Base-by-base conservation (phyloP, 192 early-diverging fungal genomes). In the Thamnidium elegans region DNA sequence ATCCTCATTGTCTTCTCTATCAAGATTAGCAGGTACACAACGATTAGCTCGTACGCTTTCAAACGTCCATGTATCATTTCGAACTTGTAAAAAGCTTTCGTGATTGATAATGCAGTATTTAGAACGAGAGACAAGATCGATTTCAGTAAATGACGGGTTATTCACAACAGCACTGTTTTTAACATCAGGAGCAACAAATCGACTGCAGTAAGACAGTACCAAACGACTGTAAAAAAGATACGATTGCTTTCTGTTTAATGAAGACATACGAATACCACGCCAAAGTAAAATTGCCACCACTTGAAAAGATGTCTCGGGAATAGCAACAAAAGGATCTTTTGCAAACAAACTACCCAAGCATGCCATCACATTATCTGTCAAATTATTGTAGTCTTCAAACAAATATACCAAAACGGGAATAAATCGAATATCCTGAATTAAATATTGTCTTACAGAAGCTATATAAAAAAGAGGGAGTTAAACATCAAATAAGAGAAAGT, bases 41-140 rank as follows among this genome's bases (percentile, higher is more conserved):
- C 68, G 66, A 11, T 65, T 73, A 4, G 36, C 52, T 2, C 30
- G 15, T 7, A 73, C 55, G 1, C 66, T 73, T 58, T 73, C 71
- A 64, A 73, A 73, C 0, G 71, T 73, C 71, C 71, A 73, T 0
- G 71, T 58, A 21, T 73, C 71, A 47, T 73, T 73, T 7, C 71
- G 60, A 5, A 64, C 71, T 30, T 67, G 51, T 0, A 73, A 13
- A 30, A 54, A 52, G 21, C 26, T 68, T 34, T 67, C 66, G 8
- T 58, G 34, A 13, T 73, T 63, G 19, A 73, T 43, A 10, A 68
- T 7, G 11, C 71, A 73, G 44, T 63, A 67, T 15, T 30, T 46
- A 1, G 71, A 58, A 19, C 61, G 51, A 0, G 31, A 15, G 1
- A 46, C 26, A 9, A 63, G 14, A n/a, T 69, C 68, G 11, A 69